phyloP scores from a whole-genome alignment of 2,329 filamentous ascomycete genomes.

The Botrytis byssoidea region DNA sequence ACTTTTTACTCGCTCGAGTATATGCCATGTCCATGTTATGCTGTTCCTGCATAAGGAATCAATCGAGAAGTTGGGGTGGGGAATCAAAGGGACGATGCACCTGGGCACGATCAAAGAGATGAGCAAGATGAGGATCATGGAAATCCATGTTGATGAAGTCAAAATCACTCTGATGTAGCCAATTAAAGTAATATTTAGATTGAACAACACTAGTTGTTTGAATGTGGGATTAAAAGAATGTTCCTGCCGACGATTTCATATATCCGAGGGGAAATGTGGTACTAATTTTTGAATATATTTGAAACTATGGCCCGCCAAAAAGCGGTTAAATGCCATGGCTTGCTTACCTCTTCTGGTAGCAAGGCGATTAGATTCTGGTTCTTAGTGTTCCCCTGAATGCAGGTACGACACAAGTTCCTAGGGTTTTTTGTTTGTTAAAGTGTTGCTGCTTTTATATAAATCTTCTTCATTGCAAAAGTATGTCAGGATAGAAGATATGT shows the following conservation, averaged over 20 bases:
- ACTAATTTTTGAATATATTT: not conserved
- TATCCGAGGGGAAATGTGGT: slow-evolving; percentile 3
- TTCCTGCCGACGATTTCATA: not conserved
- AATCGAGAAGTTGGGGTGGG: not conserved
- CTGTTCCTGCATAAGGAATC: not conserved
- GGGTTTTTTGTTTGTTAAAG: not conserved
- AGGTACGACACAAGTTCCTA: not conserved
- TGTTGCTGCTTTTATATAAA: not conserved
- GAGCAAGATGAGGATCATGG: not conserved
- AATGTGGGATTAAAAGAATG: not conserved
- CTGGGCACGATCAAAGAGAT: not conserved
- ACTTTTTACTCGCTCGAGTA: not conserved
- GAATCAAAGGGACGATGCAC: slow-evolving; percentile 1
- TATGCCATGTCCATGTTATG: not conserved
- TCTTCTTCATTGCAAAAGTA: not conserved
- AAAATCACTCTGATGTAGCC: not conserved
- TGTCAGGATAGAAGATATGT: not conserved
- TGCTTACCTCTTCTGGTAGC: not conserved
- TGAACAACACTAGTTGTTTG: not conserved
- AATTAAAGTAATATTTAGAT: not conserved
- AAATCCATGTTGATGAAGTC: not conserved
- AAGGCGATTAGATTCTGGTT: not conserved
- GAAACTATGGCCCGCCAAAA: not conserved
- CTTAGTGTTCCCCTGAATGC: not conserved
- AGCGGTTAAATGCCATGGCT: not conserved